Evolutionary conservation across 257 asterid species (phyloP), one percentile per base, ranked within the genome.

Genomic region (Nyctanthes arbortristis): DNA sequence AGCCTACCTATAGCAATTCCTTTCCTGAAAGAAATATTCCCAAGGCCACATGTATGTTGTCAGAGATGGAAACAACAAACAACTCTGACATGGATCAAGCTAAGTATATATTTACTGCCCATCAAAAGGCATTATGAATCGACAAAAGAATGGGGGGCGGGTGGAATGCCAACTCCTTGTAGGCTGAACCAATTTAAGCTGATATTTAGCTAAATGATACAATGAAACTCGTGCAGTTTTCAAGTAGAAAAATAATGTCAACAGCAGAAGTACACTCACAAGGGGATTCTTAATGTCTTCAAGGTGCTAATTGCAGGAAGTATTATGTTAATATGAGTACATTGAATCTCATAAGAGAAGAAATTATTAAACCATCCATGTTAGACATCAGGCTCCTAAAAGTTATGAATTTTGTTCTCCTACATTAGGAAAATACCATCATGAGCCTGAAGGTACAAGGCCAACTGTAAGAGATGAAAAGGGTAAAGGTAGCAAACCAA

Each of bases 1-100:
- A 89, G 73, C 74, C 99, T 84, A 39, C 88, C 97, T 4, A 72
- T 39, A 56, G 97, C 96, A 13, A 94, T 84, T 73, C 99, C 99
- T 61, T 86, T 85, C 82, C 99, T 91, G 85, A 76, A 55, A 32
- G 22, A 73, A 67, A 56, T 9, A 7, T 16, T 64, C 32, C 7
- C 7, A 32, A 27, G 20, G 31, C 20, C 34, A 43, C 32, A 13
- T 7, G 29, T 39, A 24, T 49, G 30, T 22, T 49, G 34, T 8
- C 13, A 35, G 11, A n/a, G n/a, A 56, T 22, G 54, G 22, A 40
- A 45, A 16, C 7, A 47, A 30, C 43, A 30, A 6, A 0, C 2
- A 65, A 45, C 7, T 16, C 52, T 3, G 6, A 43, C 14, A n/a
- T 16, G 8, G 20, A 43, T 40, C 18, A 14, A 40, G 49, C 49